Base-by-base conservation (phyloP, 352 stramenopile genomes). In the Plasmopara viticola region DNA sequence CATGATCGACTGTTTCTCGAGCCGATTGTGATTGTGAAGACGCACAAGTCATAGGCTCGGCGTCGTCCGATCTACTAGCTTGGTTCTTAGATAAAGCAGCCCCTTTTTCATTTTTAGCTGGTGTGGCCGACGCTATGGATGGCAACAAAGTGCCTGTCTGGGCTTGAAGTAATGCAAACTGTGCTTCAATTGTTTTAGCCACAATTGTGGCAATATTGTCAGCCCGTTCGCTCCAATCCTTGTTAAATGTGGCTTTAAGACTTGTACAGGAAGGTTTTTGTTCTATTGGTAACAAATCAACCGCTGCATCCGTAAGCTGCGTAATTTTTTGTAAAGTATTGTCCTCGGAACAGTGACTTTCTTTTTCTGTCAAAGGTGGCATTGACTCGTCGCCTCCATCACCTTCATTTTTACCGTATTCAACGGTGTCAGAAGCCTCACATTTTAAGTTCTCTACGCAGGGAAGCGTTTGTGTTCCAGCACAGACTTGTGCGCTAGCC, bases 131-230 rank as follows among this genome's bases (percentile, higher is more conserved):
- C 34, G 48, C 2, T 12, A 37, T 20, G 14, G 44, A 13, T 30
- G 34, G 9, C 25, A 60, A 5, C 17, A 53, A 3, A 14, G 49
- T 52, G 15, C 10, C 17, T 15, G 41, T 54, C 15, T 69, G 61
- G 10, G 52, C 53, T 58, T 69, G 44, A 37, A 77, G 42, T 45
- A 69, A 44, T 34, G 63, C 53, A 45, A 79, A 68, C 35, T 72
- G 65, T 0, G 48, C 51, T 58, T 79, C 66, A 30, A 79, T 59
- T 0, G 64, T 61, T 53, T 73, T 70, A 2, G 64, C 66, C 4
- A 83, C 69, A 7, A 70, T 53, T 15, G 66, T 40, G 2, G 72
- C 67, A 55, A 82, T 74, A 20, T 54, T 63, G 45, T 79, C 69
- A 35, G 61, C 60, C 15, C 61, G 53, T 40, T 49, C 35, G 25